Evolutionary conservation across 208 protist genomes (phyloP).

Genomic region (Perkinsela sp.): DNA sequence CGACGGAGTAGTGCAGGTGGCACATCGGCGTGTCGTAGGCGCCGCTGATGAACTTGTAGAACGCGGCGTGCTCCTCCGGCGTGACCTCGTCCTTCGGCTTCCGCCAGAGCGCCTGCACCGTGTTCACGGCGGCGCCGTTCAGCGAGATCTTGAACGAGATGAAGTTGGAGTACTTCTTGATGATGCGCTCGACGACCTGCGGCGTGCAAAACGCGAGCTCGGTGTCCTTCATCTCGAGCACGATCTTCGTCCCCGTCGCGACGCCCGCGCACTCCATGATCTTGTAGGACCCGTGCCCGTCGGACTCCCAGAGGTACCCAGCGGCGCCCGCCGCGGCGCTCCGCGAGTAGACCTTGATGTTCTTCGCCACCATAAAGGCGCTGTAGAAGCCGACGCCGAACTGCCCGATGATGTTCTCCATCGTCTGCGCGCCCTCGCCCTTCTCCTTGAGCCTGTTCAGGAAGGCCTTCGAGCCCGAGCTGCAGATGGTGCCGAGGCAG

Average conservation of each 20-base stretch:
- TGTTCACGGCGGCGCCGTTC: slow-evolving; percentile 77
- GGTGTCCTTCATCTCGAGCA: slow-evolving; percentile 77
- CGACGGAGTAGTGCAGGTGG: slow-evolving; percentile 73
- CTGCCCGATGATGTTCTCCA: slow-evolving; percentile 73
- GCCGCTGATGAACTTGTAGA: slow-evolving; percentile 81
- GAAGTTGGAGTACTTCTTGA: slow-evolving; percentile 91
- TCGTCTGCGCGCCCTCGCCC: slow-evolving; percentile 9
- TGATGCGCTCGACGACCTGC: slow-evolving; percentile 63
- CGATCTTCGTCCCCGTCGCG: slow-evolving; percentile 80
- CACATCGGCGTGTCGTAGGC: slow-evolving; percentile 71
- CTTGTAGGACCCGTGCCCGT: slow-evolving; percentile 66
- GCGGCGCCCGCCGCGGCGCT: slow-evolving; percentile 43
- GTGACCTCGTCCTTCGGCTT: slow-evolving; percentile 63
- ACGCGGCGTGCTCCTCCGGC: slow-evolving; percentile 79
- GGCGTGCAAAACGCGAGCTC: slow-evolving; percentile 69
- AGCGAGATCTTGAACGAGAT: slow-evolving; percentile 79
- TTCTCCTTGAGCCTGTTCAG: slow-evolving; percentile 36
- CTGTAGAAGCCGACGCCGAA: slow-evolving; percentile 92
- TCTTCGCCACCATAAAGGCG: slow-evolving; percentile 83
- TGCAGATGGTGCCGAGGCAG: slow-evolving; percentile 80
- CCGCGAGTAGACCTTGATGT: slow-evolving; percentile 66
- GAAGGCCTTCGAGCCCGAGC: slow-evolving; percentile 60
- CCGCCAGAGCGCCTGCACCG: slow-evolving; percentile 82
- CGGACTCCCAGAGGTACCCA: slow-evolving; percentile 76
- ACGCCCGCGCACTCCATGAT: slow-evolving; percentile 75